These are phyloP conservation scores for Auricularia sp. DNA, from an alignment of 768 basidiomycete species.

Conservation along the genomic window DNA sequence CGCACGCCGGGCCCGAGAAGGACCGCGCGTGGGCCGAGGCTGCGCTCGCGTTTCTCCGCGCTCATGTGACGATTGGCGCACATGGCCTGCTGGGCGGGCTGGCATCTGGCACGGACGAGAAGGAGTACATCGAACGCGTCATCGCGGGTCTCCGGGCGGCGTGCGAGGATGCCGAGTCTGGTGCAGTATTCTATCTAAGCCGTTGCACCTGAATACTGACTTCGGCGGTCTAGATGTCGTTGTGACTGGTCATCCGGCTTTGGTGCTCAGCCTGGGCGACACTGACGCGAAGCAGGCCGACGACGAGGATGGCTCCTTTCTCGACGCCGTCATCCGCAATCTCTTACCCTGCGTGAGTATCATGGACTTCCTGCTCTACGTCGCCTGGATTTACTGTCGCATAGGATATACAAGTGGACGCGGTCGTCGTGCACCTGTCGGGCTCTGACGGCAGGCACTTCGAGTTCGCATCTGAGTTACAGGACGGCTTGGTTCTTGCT, in stretches of 20 bases:
- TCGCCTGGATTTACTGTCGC: constrained; percentile 1
- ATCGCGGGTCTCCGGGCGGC: constrained; percentile 39
- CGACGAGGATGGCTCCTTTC: constrained; percentile 54
- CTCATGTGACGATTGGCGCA: constrained; percentile 46
- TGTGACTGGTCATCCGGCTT: constrained; percentile 57
- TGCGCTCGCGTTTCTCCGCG: constrained; percentile 64
- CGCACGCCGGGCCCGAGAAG: constrained; percentile 45
- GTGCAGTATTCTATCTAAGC: constrained; percentile 22
- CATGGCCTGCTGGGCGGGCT: constrained; percentile 34
- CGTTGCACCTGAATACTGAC: constrained; percentile 1
- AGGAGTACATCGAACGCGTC: constrained; percentile 41
- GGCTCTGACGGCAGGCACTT: constrained; percentile 57
- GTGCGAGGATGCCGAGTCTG: constrained; percentile 42
- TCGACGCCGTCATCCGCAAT: constrained; percentile 55
- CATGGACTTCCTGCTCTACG: background rate
- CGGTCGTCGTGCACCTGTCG: constrained; percentile 47
- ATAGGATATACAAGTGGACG: constrained; percentile 53
- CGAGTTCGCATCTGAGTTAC: constrained; percentile 35
- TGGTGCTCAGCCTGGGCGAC: constrained; percentile 39
- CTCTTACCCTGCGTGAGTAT: constrained; percentile 62
- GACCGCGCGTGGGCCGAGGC: constrained; percentile 77
- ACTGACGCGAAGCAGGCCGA: constrained; percentile 40
- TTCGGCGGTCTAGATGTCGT: constrained; percentile 40
- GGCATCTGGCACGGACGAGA: constrained; percentile 39
- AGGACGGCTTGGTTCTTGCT: constrained; percentile 26